phyloP scores from a whole-genome alignment of 768 basidiomycete species.

The Steccherinum ochraceum region DNA sequence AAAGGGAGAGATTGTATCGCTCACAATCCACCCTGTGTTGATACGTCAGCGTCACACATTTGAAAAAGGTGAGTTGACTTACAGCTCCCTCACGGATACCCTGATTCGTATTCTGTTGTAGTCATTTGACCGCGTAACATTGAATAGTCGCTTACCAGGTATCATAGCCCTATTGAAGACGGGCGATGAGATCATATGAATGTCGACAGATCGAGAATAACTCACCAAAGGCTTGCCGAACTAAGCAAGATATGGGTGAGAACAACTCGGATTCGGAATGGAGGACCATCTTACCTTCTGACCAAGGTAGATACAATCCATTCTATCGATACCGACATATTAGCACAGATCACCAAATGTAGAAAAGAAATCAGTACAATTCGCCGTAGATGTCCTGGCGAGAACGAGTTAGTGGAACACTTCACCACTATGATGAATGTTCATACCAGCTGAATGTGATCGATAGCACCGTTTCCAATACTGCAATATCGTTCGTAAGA shows the following conservation, averaged over 20 bases:
- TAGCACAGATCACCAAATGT: not conserved
- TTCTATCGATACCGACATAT: conserved; percentile 32
- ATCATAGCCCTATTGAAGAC: conserved; percentile 43
- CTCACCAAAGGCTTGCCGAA: conserved; percentile 72
- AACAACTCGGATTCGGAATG: not conserved
- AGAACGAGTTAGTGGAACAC: too few relatives aligned
- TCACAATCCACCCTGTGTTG: conserved; percentile 62
- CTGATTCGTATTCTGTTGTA: too few relatives aligned
- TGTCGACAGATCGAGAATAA: conserved; percentile 3
- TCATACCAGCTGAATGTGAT: conserved; percentile 79
- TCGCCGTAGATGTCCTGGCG: conserved; percentile 93
- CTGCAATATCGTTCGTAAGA: conserved; percentile 22
- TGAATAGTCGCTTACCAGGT: conserved; percentile 37
- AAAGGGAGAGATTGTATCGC: too few relatives aligned
- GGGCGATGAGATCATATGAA: not conserved
- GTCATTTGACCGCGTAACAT: not conserved
- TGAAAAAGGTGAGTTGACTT: conserved; percentile 24
- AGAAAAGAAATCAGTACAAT: conserved; percentile 41
- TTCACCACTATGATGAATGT: too few relatives aligned
- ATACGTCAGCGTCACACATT: not conserved
- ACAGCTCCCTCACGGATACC: conserved; percentile 73
- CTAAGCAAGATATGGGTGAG: conserved; percentile 26
- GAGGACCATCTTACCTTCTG: conserved; percentile 61
- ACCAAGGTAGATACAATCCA: conserved; percentile 96
- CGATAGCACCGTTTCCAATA: conserved; percentile 94